Conservation (phyloP, 2,329 filamentous ascomycete species). For the Aspergillus bombycis region DNA sequence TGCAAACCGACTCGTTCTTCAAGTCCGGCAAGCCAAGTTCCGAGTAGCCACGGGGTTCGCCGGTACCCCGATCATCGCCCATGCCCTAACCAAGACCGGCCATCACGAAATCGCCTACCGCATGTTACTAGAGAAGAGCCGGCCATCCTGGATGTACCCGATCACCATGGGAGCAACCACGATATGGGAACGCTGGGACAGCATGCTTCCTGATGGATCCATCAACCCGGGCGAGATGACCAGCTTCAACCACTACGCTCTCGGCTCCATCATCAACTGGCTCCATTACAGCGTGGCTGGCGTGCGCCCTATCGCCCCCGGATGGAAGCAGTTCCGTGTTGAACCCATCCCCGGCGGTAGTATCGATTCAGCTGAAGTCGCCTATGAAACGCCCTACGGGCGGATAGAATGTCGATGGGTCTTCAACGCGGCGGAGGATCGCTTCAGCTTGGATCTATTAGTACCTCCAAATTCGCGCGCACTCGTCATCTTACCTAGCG, state of each 20-base stretch:
- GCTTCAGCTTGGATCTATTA: slow-evolving; percentile 19
- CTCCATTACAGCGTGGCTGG: slow-evolving; percentile 35
- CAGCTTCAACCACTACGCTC: slow-evolving; percentile 48
- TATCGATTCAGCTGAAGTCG: slow-evolving; percentile 32
- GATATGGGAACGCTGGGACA: slow-evolving; percentile 51
- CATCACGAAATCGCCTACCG: slow-evolving; percentile 36
- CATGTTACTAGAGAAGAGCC: slow-evolving; percentile 42
- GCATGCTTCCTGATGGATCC: slow-evolving; percentile 40
- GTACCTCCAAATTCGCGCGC: slow-evolving; percentile 28
- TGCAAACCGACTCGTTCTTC: slow-evolving; percentile 15
- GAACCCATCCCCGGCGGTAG: slow-evolving; percentile 35
- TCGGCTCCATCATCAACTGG: slow-evolving; percentile 44
- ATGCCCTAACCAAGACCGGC: slow-evolving; percentile 29
- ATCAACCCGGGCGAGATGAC: slow-evolving; percentile 50
- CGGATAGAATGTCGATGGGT: slow-evolving; percentile 27
- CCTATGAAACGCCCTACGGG: slow-evolving; percentile 37
- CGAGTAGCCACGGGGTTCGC: slow-evolving; percentile 42
- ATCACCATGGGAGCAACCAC: slow-evolving; percentile 48
- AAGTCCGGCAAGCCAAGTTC: slow-evolving; percentile 32
- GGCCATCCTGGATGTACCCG: slow-evolving; percentile 45
- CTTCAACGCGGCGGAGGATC: background rate
- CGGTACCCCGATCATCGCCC: slow-evolving; percentile 34
- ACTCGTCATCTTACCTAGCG: slow-evolving; percentile 21
- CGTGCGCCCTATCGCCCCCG: slow-evolving; percentile 30
- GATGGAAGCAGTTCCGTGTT: slow-evolving; percentile 35